Conservation (phyloP, 129 eudicot species). For the Helichrysum umbraculigerum region DNA sequence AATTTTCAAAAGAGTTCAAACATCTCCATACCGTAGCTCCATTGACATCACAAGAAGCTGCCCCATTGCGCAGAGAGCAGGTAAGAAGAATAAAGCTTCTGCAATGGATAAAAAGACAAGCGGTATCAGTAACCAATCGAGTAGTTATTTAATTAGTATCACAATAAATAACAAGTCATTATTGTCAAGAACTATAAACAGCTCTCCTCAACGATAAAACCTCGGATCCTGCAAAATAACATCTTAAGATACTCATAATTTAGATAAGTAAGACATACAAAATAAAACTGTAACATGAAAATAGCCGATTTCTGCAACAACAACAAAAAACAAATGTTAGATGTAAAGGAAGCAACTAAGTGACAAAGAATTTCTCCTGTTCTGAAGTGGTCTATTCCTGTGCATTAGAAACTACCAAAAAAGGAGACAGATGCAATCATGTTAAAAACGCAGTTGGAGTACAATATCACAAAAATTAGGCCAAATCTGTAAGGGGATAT, state of each 20-base stretch:
- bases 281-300: neutral
- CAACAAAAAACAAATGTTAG: slow-evolving; percentile 3
- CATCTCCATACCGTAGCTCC: slow-evolving; percentile 14
- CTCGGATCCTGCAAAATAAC: slow-evolving; percentile 62
- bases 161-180: slow-evolving; percentile 12
- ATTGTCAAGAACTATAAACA: slow-evolving; percentile 28
- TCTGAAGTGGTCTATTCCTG: slow-evolving; percentile 36
- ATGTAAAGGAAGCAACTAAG: slow-evolving; percentile 11
- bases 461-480: neutral
- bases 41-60: neutral
- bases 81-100: slow-evolving; percentile 3
- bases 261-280: slow-evolving; percentile 18
- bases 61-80: neutral
- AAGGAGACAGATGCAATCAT: slow-evolving; percentile 29
- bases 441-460: slow-evolving; percentile 9
- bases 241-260: slow-evolving; percentile 27
- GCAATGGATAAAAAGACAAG: neutral
- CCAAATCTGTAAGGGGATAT: neutral
- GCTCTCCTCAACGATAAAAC: slow-evolving; percentile 50
- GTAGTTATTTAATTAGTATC: slow-evolving; percentile 4
- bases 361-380: slow-evolving; percentile 16
- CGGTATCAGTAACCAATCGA: neutral
- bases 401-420: slow-evolving; percentile 36
- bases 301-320: slow-evolving; percentile 34
- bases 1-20: neutral